Percentiles rank a stretch among this genome's conserved stretches.
Conservation (phyloP, 2,329 filamentous ascomycete genomes). For the Beauveria varroae region DNA sequence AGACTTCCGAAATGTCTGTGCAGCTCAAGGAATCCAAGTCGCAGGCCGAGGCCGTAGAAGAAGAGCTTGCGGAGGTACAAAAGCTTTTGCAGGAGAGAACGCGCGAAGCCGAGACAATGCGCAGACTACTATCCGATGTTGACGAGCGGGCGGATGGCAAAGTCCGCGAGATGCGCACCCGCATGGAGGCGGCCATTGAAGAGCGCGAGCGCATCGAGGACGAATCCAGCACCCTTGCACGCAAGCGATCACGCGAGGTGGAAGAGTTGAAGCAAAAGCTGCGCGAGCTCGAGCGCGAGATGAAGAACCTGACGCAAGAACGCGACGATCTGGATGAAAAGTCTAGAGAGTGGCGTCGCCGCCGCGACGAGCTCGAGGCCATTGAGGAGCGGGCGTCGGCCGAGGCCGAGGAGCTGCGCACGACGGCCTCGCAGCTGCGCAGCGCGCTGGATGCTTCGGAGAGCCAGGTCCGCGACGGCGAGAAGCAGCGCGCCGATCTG, state of each 20-base stretch:
- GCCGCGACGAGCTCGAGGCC: constrained; percentile 69
- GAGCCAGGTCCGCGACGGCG: constrained; percentile 71
- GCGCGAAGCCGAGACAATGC: constrained; percentile 91
- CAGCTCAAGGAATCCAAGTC: constrained; percentile 86
- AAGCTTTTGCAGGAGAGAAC: constrained; percentile 80
- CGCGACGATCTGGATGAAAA: constrained; percentile 69
- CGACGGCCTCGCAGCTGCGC: constrained; percentile 69
- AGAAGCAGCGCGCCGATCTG: constrained; percentile 73
- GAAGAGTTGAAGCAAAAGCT: constrained; percentile 77
- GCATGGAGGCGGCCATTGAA: constrained; percentile 84
- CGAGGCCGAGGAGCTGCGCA: constrained; percentile 68
- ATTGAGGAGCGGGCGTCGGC: constrained; percentile 59
- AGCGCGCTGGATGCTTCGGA: constrained; percentile 83
- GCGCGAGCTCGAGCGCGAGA: constrained; percentile 71
- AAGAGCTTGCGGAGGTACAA: constrained; percentile 85
- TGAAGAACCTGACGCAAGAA: constrained; percentile 64
- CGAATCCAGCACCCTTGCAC: constrained; percentile 70
- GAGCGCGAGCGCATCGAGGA: constrained; percentile 91
- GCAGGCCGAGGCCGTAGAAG: constrained; percentile 78
- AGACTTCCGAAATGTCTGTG: constrained; percentile 77
- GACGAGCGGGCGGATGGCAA: constrained; percentile 75
- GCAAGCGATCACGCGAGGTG: constrained; percentile 71
- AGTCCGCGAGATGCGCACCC: constrained; percentile 79
- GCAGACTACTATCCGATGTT: constrained; percentile 76
- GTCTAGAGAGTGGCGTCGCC: constrained; percentile 66